These are phyloP conservation scores for Austroboletus niveus DNA, from an alignment of 1,284 basidiomycete genomes.

Conservation along the genomic window DNA sequence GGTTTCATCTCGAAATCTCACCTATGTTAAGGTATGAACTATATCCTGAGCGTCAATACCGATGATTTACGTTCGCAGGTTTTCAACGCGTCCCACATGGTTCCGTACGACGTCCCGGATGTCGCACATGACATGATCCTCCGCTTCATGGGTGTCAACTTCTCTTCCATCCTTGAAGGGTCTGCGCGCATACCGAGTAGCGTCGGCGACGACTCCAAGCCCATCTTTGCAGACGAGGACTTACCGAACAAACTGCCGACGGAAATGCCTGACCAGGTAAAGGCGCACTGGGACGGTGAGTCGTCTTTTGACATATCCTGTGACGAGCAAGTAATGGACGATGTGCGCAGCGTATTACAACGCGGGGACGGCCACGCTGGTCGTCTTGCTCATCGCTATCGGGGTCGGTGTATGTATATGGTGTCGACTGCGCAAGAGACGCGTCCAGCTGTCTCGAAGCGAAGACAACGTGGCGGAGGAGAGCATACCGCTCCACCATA, in stretches of 20 bases:
- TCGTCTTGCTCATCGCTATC: conserved; percentile 72
- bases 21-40: conserved; percentile 78
- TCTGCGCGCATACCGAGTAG: conserved; percentile 73
- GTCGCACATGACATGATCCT: conserved; percentile 97
- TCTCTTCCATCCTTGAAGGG: conserved; percentile 74
- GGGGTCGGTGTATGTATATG: conserved; percentile 75
- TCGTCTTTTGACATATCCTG: background rate
- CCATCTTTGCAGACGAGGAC: conserved; percentile 48
- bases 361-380: conserved; percentile 81
- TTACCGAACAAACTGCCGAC: conserved; percentile 36
- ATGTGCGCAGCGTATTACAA: conserved; percentile 78
- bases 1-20: conserved; percentile 85
- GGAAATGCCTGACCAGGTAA: conserved; percentile 62
- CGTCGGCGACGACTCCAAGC: conserved; percentile 69
- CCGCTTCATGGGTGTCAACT: conserved; percentile 90
- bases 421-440: conserved; percentile 55
- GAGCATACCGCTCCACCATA: conserved; percentile 48
- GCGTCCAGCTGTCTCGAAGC: conserved; percentile 40
- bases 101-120: conserved; percentile 86
- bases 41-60: background rate
- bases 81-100: conserved; percentile 93
- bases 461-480: conserved; percentile 41
- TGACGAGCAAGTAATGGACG: background rate
- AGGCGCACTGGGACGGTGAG: conserved; percentile 84
- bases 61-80: conserved; percentile 44